phyloP scores from a whole-genome alignment of 495 filamentous ascomycete species.

The Ascodesmis nigricans region DNA sequence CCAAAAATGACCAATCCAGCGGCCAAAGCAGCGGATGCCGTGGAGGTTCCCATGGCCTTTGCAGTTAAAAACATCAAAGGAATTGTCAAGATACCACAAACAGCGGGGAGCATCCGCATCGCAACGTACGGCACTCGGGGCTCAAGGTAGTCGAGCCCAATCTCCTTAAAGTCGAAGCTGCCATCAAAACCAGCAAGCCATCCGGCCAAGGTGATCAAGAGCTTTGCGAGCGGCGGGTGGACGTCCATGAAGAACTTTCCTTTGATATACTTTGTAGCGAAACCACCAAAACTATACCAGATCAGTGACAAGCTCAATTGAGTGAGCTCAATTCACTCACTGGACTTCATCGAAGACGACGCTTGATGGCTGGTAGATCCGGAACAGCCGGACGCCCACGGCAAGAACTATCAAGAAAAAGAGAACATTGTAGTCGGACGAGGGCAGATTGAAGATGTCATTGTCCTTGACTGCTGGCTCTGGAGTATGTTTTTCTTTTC shows the following conservation, averaged over 20 bases:
- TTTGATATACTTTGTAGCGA: slow-evolving; percentile 97
- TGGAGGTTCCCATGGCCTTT: slow-evolving; percentile 76
- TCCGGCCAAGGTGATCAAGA: slow-evolving; percentile 83
- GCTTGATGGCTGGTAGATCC: slow-evolving; percentile 86
- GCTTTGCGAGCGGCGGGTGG: slow-evolving; percentile 88
- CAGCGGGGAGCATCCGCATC: slow-evolving; percentile 81
- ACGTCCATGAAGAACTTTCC: slow-evolving; percentile 99
- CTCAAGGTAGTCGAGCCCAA: slow-evolving; percentile 94
- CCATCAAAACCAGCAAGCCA: slow-evolving; percentile 92
- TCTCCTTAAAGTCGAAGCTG: slow-evolving; percentile 96
- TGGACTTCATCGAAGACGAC: slow-evolving; percentile 99
- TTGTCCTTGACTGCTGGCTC: slow-evolving; percentile 34
- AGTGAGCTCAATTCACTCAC: slow-evolving; percentile 31
- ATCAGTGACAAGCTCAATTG: not conserved
- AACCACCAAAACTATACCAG: slow-evolving; percentile 65
- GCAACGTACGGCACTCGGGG: slow-evolving; percentile 90
- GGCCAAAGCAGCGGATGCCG: slow-evolving; percentile 57
- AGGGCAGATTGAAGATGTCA: slow-evolving; percentile 51
- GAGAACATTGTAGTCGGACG: slow-evolving; percentile 60
- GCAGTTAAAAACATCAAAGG: slow-evolving; percentile 86
- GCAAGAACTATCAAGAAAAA: slow-evolving; percentile 51
- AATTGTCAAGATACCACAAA: slow-evolving; percentile 66
- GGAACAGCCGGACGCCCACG: slow-evolving; percentile 64
- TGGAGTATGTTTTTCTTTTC: not conserved
- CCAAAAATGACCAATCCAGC: slow-evolving; percentile 76